phyloP scores from a whole-genome alignment of 2,329 filamentous ascomycete genomes.

The Phyllosticta paracitricarpa region DNA sequence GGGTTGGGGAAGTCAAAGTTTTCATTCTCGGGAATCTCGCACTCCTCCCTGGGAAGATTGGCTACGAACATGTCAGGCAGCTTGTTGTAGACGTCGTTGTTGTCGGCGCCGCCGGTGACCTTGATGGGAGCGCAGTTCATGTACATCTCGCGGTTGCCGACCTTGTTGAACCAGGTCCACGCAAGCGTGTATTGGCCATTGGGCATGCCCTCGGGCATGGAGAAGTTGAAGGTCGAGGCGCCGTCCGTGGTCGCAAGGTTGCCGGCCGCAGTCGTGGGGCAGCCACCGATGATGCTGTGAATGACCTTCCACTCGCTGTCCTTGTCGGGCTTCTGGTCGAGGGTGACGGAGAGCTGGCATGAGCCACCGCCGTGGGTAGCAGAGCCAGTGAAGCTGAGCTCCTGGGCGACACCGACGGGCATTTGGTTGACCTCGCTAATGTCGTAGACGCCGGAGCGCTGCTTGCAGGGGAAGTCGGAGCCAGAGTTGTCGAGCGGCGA shows the following conservation, averaged over 20 bases:
- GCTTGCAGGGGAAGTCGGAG: conserved; percentile 76
- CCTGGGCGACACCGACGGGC: conserved; percentile 36
- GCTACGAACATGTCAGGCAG: conserved; percentile 70
- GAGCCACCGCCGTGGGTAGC: conserved; percentile 86
- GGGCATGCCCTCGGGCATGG: conserved; percentile 7
- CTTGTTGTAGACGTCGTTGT: conserved; percentile 43
- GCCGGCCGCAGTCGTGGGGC: conserved; percentile 49
- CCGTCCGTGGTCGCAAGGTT: conserved; percentile 44
- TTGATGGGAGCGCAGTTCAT: conserved; percentile 83
- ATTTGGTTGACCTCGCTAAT: conserved; percentile 47
- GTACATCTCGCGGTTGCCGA: conserved; percentile 96
- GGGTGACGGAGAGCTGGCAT: conserved; percentile 81
- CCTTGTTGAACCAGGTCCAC: conserved; percentile 90
- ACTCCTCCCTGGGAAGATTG: conserved; percentile 49
- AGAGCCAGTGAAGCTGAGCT: conserved; percentile 23
- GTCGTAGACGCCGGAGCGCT: conserved; percentile 32
- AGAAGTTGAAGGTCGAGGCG: not conserved
- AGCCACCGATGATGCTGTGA: conserved; percentile 77
- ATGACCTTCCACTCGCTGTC: conserved; percentile 72
- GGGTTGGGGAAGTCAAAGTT: conserved; percentile 62
- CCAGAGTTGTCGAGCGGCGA: conserved; percentile 52
- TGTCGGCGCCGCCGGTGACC: conserved; percentile 44
- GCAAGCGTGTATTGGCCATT: conserved; percentile 55
- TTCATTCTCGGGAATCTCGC: conserved; percentile 42
- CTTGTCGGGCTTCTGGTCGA: conserved; percentile 49